These are phyloP conservation scores for Vicia sativa DNA, from an alignment of 306 rosid species.

Conservation along the genomic window DNA sequence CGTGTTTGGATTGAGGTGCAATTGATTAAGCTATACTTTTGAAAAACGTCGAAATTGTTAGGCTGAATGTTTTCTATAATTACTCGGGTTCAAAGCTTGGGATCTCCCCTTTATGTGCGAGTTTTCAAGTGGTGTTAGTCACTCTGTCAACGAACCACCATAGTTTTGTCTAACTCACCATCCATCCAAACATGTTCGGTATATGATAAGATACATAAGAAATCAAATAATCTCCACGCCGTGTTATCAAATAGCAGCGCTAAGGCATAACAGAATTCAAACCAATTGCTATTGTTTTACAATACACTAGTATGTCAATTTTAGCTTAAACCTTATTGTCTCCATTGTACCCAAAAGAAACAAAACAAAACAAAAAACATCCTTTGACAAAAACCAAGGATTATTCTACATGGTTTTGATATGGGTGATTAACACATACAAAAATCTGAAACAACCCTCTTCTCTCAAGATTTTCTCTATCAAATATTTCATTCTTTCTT, in stretches of 20 bases:
- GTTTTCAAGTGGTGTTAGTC: too few relatives aligned
- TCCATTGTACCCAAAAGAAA: background rate
- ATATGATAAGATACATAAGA: background rate
- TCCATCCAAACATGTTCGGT: background rate
- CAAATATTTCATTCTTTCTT: background rate
- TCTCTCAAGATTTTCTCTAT: constrained; percentile 4
- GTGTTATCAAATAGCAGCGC: background rate
- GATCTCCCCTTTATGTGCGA: too few relatives aligned
- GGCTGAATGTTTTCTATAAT: too few relatives aligned
- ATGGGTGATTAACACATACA: constrained; percentile 1
- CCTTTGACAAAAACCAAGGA: constrained; percentile 10
- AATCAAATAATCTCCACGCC: constrained; percentile 1
- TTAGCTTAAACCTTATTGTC: background rate
- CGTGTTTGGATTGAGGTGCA: background rate
- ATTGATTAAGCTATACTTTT: background rate
- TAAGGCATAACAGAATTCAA: background rate
- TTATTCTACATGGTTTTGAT: background rate
- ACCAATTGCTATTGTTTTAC: background rate
- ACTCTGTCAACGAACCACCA: too few relatives aligned
- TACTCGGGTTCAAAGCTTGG: too few relatives aligned
- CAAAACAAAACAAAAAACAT: background rate
- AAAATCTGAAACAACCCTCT: constrained; percentile 3
- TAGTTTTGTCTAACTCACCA: background rate
- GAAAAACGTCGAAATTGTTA: too few relatives aligned
- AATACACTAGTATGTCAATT: background rate